These are phyloP conservation scores for Dunaliella primolecta DNA, from an alignment of 139 green algal genomes.

Conservation along the genomic window DNA sequence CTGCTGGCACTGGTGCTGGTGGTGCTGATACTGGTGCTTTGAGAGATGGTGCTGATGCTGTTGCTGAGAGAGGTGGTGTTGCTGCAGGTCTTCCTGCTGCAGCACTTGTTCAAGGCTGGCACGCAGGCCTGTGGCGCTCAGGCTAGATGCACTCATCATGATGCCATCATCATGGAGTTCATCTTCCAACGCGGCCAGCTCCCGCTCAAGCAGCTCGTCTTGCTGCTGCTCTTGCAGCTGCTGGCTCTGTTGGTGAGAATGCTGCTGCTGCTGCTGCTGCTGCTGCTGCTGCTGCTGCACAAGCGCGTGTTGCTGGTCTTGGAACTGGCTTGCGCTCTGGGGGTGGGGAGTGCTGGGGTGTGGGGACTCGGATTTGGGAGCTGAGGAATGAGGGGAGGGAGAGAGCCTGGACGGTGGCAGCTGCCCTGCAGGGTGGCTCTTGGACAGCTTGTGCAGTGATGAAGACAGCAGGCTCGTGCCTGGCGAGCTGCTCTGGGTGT, in stretches of 20 bases:
- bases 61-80: background rate
- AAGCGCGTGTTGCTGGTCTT: too few relatives aligned
- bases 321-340: too few relatives aligned
- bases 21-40: background rate
- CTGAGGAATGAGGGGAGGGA: too few relatives aligned
- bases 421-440: too few relatives aligned
- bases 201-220: slow-evolving; percentile 7
- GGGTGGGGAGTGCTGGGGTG: too few relatives aligned
- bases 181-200: background rate
- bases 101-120: background rate
- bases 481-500: background rate
- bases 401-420: too few relatives aligned
- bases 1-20: background rate
- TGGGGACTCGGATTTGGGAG: background rate
- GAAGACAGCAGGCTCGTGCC: background rate
- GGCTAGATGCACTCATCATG: background rate
- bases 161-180: background rate
- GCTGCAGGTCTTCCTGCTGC: background rate
- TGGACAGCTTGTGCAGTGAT: background rate
- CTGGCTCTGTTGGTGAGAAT: slow-evolving; percentile 8
- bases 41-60: background rate
- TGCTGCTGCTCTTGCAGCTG: slow-evolving; percentile 18
- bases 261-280: slow-evolving; percentile 20
- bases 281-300: background rate
- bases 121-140: background rate